Evolutionary conservation across 805 yeast genomes (phyloP), one percentile per base, ranked within the genome.

Genomic region (Torulaspora maleeae): DNA sequence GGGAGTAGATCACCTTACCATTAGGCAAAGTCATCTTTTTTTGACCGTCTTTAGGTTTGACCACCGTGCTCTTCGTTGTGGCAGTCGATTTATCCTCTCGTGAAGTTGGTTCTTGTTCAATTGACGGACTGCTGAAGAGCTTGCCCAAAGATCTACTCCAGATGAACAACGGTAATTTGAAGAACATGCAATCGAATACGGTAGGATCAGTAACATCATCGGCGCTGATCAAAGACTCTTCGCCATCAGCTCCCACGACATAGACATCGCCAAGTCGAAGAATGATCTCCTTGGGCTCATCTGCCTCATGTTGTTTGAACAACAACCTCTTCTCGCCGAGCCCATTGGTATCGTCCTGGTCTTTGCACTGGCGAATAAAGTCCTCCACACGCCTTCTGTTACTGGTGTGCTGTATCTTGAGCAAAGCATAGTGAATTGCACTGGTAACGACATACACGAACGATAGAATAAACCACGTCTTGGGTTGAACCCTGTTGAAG

Each of bases 401-500:
- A 47, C 82, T 83, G 19, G 58, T 64, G 49, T 79, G 68, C 57
- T 75, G 78, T 41, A 83, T 72, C 55, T 67, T 73, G 44, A 83
- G 63, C 4, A 81, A 66, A 12, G 75, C 65, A 54, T 69, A 82
- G 55, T 88, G 95, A 35, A 82, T 77, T 1, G 67, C 57, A 27
- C 83, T 73, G 22, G 77, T 67, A 9, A 83, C 52, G 0, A 78
- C 28, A 44, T 71, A 77, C 24, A 86, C 58, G 27, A 83, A 70
- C 3, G 69, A 53, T 1, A 81, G 32, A 0, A 85, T 77, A 39
- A 79, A 9, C 74, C 53, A 27, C 76, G 60, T 32, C 83, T 83
- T 17, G 89, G 96, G 58, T 83, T 77, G 74, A 73, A 88, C 64
- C 75, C 59, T 78, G 61, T 62, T 83, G 78, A 51, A 72, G 72